Evolutionary conservation across 257 asterid genomes (phyloP).

Genomic region (Ilex asprella): DNA sequence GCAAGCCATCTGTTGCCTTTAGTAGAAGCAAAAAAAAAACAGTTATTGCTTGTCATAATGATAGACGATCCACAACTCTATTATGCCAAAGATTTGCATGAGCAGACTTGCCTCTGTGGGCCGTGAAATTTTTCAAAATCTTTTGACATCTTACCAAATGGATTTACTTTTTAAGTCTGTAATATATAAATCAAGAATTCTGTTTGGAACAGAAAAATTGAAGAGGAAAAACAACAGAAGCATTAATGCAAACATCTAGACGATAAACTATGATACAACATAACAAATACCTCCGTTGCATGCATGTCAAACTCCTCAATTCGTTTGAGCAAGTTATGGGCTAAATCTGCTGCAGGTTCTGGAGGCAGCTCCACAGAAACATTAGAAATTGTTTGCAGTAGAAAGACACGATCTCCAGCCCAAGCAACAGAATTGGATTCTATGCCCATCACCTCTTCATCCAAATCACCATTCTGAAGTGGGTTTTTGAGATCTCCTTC

Average conservation of each 20-base stretch:
- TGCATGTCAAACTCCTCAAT: constrained; percentile 86
- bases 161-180: too few relatives aligned
- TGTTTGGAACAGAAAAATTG: background rate
- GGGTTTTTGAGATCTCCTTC: constrained; percentile 37
- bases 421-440: constrained; percentile 66
- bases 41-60: too few relatives aligned
- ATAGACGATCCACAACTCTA: too few relatives aligned
- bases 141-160: too few relatives aligned
- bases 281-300: constrained; percentile 72
- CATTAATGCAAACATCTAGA: background rate
- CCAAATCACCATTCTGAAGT: constrained; percentile 15
- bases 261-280: background rate
- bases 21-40: too few relatives aligned
- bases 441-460: constrained; percentile 36
- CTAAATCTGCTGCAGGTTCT: constrained; percentile 86
- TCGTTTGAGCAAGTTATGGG: constrained; percentile 69
- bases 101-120: too few relatives aligned
- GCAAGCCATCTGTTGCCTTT: too few relatives aligned
- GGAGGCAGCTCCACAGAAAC: constrained; percentile 77
- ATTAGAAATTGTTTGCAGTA: constrained; percentile 84
- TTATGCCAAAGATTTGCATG: too few relatives aligned
- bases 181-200: too few relatives aligned
- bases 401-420: constrained; percentile 85
- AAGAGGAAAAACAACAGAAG: background rate
- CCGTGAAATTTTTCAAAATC: too few relatives aligned